phyloP scores from a whole-genome alignment of 371 early-diverging fungal species.

The Syncephalastrum sp. region DNA sequence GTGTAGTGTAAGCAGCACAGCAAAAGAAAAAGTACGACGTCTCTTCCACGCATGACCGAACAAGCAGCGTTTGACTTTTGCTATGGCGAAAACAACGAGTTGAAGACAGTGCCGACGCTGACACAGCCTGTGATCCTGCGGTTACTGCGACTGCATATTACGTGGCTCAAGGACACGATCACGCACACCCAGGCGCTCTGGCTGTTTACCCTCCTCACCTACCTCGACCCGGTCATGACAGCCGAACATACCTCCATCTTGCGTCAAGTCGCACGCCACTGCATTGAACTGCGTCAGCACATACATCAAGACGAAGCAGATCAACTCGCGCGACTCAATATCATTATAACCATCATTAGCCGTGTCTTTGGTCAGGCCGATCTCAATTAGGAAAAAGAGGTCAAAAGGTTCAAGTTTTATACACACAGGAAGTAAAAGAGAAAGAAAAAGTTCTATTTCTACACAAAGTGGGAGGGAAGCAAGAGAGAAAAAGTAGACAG shows the following conservation, averaged over 20 bases:
- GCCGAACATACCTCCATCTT: constrained; percentile 32
- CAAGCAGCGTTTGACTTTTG: too few species aligned
- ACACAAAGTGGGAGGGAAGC: not conserved
- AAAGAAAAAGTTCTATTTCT: constrained; percentile 2
- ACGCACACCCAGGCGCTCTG: constrained; percentile 22
- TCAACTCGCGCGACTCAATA: constrained; percentile 29
- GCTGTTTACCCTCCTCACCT: constrained; percentile 32
- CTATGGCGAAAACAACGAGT: too few species aligned
- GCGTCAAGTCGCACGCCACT: constrained; percentile 34
- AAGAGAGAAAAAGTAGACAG: not conserved
- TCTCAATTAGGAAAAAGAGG: constrained; percentile 10
- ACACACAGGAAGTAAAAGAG: not conserved
- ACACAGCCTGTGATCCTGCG: constrained; percentile 11
- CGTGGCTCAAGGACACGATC: constrained; percentile 32
- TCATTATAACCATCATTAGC: constrained; percentile 40
- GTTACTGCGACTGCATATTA: constrained; percentile 20
- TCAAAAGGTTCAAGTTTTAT: not conserved
- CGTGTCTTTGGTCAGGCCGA: constrained; percentile 39
- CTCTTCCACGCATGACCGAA: too few species aligned
- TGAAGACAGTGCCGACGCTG: not conserved
- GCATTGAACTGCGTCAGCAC: constrained; percentile 24
- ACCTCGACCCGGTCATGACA: constrained; percentile 44
- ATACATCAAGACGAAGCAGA: constrained; percentile 4
- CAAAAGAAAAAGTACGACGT: too few species aligned
- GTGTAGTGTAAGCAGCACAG: too few species aligned